A percentile compares a stretch with the other conserved stretches of the same genome.
These are phyloP conservation scores for Diplodia mutila DNA, from an alignment of 2,329 filamentous ascomycete species.

Conservation along the genomic window DNA sequence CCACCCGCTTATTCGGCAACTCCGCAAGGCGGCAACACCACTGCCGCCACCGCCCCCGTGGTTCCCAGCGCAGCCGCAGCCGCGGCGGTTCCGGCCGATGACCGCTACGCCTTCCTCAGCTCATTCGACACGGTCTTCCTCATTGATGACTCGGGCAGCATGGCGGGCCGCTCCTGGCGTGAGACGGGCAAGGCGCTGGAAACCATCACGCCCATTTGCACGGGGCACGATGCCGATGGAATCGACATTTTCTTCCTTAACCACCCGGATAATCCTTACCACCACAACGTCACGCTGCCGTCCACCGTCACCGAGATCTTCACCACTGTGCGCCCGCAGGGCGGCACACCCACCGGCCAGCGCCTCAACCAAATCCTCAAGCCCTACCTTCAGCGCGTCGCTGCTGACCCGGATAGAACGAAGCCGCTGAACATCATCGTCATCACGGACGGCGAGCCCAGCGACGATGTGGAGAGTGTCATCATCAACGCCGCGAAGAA, in stretches of 20 bases:
- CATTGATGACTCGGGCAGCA: constrained; percentile 89
- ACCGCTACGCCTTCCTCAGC: constrained; percentile 74
- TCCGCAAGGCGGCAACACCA: constrained; percentile 27
- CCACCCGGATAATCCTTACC: constrained; percentile 61
- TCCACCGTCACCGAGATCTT: constrained; percentile 71
- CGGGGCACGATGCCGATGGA: constrained; percentile 76
- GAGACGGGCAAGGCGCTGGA: constrained; percentile 73
- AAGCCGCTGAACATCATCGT: constrained; percentile 91
- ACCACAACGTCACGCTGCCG: constrained; percentile 65
- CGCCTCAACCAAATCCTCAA: constrained; percentile 72
- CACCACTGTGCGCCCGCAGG: constrained; percentile 63
- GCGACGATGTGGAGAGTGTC: constrained; percentile 74
- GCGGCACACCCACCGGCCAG: constrained; percentile 74
- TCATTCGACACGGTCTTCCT: constrained; percentile 87
- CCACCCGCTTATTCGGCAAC: constrained; percentile 48
- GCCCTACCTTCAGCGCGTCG: constrained; percentile 68
- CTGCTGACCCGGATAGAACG: constrained; percentile 54
- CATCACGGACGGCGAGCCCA: constrained; percentile 84
- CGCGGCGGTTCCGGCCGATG: constrained; percentile 53
- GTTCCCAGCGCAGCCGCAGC: constrained; percentile 11
- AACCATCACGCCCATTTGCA: constrained; percentile 81
- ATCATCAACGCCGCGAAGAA: constrained; percentile 70
- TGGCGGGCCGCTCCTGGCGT: constrained; percentile 75
- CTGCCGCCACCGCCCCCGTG: constrained; percentile 6
- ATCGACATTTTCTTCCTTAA: constrained; percentile 94